Evolutionary conservation across 2,329 filamentous ascomycete genomes (phyloP).

Genomic region (Orbilia blumenaviensis): DNA sequence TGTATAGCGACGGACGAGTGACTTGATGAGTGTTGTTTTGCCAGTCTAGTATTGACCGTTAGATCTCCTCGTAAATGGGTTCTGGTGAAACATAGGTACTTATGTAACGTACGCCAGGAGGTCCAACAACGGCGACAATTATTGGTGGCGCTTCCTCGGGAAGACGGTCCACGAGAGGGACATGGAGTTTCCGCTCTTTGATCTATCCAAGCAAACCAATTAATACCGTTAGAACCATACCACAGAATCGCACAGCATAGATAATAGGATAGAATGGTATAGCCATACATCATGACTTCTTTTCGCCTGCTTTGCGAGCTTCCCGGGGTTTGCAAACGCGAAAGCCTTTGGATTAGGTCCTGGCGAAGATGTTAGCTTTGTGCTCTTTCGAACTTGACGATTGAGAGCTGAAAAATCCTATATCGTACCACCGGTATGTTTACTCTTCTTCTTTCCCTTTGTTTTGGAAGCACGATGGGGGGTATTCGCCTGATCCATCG

Average conservation of each 20-base stretch:
- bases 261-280: constrained; percentile 47
- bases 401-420: neutral
- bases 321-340: constrained; percentile 81
- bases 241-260: constrained; percentile 28
- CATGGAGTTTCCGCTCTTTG: constrained; percentile 95
- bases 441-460: constrained; percentile 42
- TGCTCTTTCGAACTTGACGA: neutral
- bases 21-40: constrained; percentile 95
- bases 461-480: constrained; percentile 42
- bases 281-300: constrained; percentile 74
- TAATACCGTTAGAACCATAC: constrained; percentile 28
- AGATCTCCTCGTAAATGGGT: constrained; percentile 3
- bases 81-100: neutral
- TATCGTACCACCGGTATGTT: constrained; percentile 67
- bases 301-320: constrained; percentile 77
- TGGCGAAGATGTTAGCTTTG: constrained; percentile 59
- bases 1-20: constrained; percentile 89
- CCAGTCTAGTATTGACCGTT: constrained; percentile 66
- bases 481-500: constrained; percentile 51
- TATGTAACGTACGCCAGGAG: constrained; percentile 75
- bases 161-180: constrained; percentile 92
- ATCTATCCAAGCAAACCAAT: constrained; percentile 66
- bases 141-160: constrained; percentile 94
- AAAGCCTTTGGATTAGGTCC: constrained; percentile 91
- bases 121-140: constrained; percentile 92